These are phyloP conservation scores for Przewalskia tangutica DNA, from an alignment of 257 asterid genomes.

Conservation along the genomic window DNA sequence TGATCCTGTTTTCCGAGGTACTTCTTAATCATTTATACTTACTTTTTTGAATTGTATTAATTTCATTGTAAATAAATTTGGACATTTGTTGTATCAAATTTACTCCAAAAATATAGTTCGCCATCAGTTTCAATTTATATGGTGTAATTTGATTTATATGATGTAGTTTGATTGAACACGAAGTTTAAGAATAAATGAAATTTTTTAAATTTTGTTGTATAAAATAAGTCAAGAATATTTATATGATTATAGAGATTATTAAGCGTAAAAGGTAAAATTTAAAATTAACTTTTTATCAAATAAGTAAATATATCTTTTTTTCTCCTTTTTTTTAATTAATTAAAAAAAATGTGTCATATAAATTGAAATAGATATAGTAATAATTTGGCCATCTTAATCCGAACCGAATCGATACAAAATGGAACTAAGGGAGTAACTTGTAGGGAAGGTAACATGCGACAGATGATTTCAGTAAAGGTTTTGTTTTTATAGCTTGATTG, in stretches of 20 bases:
- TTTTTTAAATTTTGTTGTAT: no score
- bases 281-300: no score
- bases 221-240: no score
- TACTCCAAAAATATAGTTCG: neutral
- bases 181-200: no score
- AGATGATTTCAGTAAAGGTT: neutral
- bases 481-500: neutral
- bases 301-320: no score
- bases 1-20: constrained; percentile 68
- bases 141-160: no score
- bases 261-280: no score
- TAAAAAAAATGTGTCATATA: no score
- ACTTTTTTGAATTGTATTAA: neutral
- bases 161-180: no score
- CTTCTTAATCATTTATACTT: neutral
- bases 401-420: neutral
- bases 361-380: neutral
- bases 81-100: neutral
- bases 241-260: no score
- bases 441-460: neutral
- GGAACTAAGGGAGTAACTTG: neutral
- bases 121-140: no score
- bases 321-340: no score
- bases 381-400: neutral
- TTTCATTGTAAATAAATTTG: neutral